Conservation (phyloP, 1,284 basidiomycete genomes). For the Ustilago bromivora region DNA sequence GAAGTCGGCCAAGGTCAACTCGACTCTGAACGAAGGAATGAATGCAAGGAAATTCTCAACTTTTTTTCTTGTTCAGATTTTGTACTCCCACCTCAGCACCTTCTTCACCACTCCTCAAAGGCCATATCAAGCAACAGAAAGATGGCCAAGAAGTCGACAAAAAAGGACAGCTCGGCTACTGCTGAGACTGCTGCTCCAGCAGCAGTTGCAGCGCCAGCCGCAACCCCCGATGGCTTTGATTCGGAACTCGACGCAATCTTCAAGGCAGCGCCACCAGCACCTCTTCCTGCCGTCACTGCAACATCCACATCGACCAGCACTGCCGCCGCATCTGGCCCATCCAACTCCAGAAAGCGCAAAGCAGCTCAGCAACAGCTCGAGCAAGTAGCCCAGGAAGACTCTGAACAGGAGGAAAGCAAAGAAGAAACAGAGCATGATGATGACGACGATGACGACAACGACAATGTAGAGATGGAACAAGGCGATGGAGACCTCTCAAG, state of each 20-base stretch:
- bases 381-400: conserved; percentile 6
- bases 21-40: neutral
- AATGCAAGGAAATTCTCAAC: conserved; percentile 5
- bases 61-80: conserved; percentile 5
- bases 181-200: conserved; percentile 2
- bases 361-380: conserved; percentile 12
- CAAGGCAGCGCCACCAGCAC: conserved; percentile 35
- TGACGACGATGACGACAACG: conserved; percentile 21
- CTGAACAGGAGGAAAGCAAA: conserved; percentile 7
- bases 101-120: neutral
- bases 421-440: conserved; percentile 13
- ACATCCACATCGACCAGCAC: neutral
- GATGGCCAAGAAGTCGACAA: conserved; percentile 34
- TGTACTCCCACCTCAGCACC: neutral
- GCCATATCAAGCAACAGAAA: conserved; percentile 7
- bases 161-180: neutral
- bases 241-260: conserved; percentile 65
- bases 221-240: conserved; percentile 47
- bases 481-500: conserved; percentile 47
- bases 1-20: conserved; percentile 4
- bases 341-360: conserved; percentile 44
- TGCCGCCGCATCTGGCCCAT: conserved; percentile 13
- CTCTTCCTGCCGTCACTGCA: conserved; percentile 9
- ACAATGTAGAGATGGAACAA: conserved; percentile 42
- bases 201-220: neutral